Percentiles rank a stretch among this genome's conserved stretches.
Conservation (phyloP, 345 rosid species). For the Tarenaya hassleriana region DNA sequence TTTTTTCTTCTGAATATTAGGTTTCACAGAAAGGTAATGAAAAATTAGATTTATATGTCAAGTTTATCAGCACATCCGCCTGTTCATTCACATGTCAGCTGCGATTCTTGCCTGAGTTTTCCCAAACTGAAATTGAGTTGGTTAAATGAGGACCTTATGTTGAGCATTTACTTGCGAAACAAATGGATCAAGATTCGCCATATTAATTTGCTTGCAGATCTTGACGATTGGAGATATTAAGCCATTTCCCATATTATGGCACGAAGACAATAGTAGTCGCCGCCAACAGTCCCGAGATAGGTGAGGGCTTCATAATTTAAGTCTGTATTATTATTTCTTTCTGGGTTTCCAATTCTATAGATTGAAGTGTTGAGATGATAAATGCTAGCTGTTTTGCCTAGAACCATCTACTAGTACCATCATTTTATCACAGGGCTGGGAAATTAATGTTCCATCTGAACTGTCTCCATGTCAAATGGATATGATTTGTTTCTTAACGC, state of each 20-base stretch:
- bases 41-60: not conserved
- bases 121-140: not conserved
- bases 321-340: no score
- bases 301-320: conserved; percentile 27
- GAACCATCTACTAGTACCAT: no score
- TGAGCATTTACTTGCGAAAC: conserved; percentile 13
- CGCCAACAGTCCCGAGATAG: conserved; percentile 80
- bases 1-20: not conserved
- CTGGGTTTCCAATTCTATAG: no score
- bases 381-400: no score
- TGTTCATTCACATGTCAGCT: not conserved
- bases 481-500: no score
- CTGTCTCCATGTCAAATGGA: no score
- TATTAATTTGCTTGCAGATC: conserved; percentile 40
- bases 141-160: not conserved
- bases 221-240: conserved; percentile 64
- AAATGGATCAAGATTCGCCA: conserved; percentile 9
- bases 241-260: conserved; percentile 85
- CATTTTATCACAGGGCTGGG: no score
- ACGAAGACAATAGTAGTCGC: conserved; percentile 71
- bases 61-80: conserved; percentile 1
- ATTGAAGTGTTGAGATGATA: no score
- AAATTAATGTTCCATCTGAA: no score
- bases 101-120: not conserved
- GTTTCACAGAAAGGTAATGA: not conserved